These are phyloP conservation scores for Imleria badia DNA, from an alignment of 768 basidiomycete genomes.

Conservation along the genomic window DNA sequence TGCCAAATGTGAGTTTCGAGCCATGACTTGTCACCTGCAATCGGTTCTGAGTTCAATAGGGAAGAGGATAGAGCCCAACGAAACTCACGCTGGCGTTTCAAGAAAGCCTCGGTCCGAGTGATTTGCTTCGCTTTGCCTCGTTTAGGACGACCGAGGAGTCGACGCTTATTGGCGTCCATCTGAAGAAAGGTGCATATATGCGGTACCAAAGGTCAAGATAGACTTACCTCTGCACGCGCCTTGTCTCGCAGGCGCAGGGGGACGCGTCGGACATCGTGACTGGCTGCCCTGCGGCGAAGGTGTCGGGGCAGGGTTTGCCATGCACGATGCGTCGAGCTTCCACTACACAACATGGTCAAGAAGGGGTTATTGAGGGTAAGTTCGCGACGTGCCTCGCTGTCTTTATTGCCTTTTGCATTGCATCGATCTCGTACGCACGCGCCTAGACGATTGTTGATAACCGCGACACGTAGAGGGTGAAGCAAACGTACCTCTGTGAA, in stretches of 20 bases:
- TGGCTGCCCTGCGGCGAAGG: conserved; percentile 88
- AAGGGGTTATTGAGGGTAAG: rapidly evolving
- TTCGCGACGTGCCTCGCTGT: conserved; percentile 54
- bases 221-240: conserved; percentile 75
- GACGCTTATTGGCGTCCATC: conserved; percentile 55
- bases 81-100: conserved; percentile 69
- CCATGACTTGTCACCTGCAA: conserved; percentile 82
- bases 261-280: conserved; percentile 90
- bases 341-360: conserved; percentile 39
- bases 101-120: conserved; percentile 57
- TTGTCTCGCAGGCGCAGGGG: conserved; percentile 80
- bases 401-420: conserved; percentile 88
- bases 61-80: neutral
- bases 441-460: conserved; percentile 47
- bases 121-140: conserved; percentile 60
- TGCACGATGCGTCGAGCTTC: conserved; percentile 70
- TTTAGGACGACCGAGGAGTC: conserved; percentile 48
- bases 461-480: neutral
- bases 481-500: conserved; percentile 68
- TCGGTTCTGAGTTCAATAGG: neutral
- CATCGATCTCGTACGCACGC: conserved; percentile 83
- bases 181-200: conserved; percentile 36
- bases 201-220: neutral
- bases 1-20: conserved; percentile 98
- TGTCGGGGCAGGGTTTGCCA: conserved; percentile 95